A percentile compares a stretch with the other conserved stretches of the same genome.
phyloP scores from a whole-genome alignment of 257 asterid species.

The Rubia yunnanensis region DNA sequence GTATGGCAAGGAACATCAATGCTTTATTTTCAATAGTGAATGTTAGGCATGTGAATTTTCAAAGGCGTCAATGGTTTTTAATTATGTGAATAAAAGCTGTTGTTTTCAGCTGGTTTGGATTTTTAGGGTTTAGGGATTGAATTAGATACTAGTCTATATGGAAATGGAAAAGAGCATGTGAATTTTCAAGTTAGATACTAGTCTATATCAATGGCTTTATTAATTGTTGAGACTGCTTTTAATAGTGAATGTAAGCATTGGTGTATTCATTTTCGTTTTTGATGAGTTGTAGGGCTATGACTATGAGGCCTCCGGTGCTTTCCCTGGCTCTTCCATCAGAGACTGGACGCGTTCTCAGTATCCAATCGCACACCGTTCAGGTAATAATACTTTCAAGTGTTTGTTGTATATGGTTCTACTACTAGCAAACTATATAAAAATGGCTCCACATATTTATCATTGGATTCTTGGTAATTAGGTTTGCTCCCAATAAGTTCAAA shows the following conservation, averaged over 20 bases:
- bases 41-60: neutral
- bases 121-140: neutral
- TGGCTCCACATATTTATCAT: too few relatives aligned
- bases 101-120: neutral
- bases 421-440: too few relatives aligned
- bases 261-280: neutral
- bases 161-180: neutral
- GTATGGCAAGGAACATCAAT: neutral
- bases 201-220: neutral
- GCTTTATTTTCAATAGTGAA: neutral
- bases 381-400: slow-evolving; percentile 20
- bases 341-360: slow-evolving; percentile 89
- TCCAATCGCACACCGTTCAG: slow-evolving; percentile 98
- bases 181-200: neutral
- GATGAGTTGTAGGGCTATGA: slow-evolving; percentile 29
- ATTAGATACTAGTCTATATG: neutral
- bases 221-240: neutral
- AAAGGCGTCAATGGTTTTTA: neutral
- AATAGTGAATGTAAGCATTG: neutral
- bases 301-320: slow-evolving; percentile 75
- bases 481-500: neutral
- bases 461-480: neutral
- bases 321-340: slow-evolving; percentile 81
- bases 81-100: neutral
- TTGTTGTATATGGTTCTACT: too few relatives aligned